These are phyloP conservation scores for Lachancea thermotolerans DNA, from an alignment of 805 yeast species.

Conservation along the genomic window DNA sequence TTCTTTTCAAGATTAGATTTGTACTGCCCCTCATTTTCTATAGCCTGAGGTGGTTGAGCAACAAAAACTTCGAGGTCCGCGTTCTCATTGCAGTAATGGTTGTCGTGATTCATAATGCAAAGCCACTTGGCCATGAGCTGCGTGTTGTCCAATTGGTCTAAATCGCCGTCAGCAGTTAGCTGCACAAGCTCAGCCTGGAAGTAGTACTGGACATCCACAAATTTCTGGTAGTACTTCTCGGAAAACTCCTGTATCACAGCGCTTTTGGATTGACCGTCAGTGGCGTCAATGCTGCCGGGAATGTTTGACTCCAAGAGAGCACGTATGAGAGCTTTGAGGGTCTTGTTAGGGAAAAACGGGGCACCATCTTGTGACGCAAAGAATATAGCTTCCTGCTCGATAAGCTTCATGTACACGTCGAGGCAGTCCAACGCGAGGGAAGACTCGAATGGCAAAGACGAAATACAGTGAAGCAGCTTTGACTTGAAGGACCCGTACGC, in stretches of 20 bases:
- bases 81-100: slow-evolving; percentile 26
- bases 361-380: slow-evolving; percentile 46
- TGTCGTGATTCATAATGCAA: slow-evolving; percentile 33
- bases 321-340: slow-evolving; percentile 39
- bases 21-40: slow-evolving; percentile 40
- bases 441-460: slow-evolving; percentile 34
- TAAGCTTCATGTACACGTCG: slow-evolving; percentile 49
- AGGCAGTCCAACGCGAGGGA: slow-evolving; percentile 46
- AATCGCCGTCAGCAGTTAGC: slow-evolving; percentile 12
- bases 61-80: slow-evolving; percentile 36
- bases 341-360: slow-evolving; percentile 55
- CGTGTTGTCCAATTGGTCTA: slow-evolving; percentile 20
- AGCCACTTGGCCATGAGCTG: slow-evolving; percentile 34
- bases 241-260: slow-evolving; percentile 49
- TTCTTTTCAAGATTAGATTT: slow-evolving; percentile 62
- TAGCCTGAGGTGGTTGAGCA: slow-evolving; percentile 41
- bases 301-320: slow-evolving; percentile 33
- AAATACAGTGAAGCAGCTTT: slow-evolving; percentile 38
- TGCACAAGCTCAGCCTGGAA: slow-evolving; percentile 48
- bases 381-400: slow-evolving; percentile 49
- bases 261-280: slow-evolving; percentile 37
- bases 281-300: slow-evolving; percentile 39
- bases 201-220: slow-evolving; percentile 75
- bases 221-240: slow-evolving; percentile 45
- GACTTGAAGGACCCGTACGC: slow-evolving; percentile 50